Evolutionary conservation across 768 basidiomycete species (phyloP), one percentile per base, ranked within the genome.

Genomic region (Panaeolus cyanescens): DNA sequence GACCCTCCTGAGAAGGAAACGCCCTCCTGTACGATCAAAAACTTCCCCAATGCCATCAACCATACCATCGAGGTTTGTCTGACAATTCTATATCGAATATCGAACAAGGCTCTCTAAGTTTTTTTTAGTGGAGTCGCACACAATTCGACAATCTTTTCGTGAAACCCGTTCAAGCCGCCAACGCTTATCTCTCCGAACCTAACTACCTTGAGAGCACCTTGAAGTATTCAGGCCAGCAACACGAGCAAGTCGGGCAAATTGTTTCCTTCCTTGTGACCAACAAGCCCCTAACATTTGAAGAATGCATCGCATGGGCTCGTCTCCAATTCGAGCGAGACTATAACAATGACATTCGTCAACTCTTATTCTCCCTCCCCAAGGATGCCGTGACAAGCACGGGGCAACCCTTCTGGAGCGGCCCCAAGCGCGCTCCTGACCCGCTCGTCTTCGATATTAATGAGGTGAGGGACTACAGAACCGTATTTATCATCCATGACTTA

Each of bases 1-100:
- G 97, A 99, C 72, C 97, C 97, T 45, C 97, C 97, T 8, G 97
- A 99, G 79, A 99, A 97, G 76, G 91, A 96, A 71, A 89, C 95
- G 1, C 92, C 97, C 22, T 93, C 92, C 25, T 99, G 97, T 75
- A 99, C 97, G 1, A 91, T 99, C 73, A 99, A 98, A 80, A 98
- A 93, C 77, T 99, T 99, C 85, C 97, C 97, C 9, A 96, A 99
- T 72, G 91, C 91, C 25, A 99, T 99, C 68, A 90, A 93, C 66
- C 97, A 99, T 77, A 97, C 95, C 6, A 99, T 99, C 62, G 95
- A 98, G 82, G 93, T 92, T 59, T 31, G 83, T 71, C 32, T 19
- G 37, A n/a, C n/a, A n/a, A n/a, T n/a, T n/a, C 4, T 22, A 17
- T 37, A 22, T n/a, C 25, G 15, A 59, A 7, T 25, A 19, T 12